phyloP scores from a whole-genome alignment of 1,139 yeast genomes.

The Torulaspora globosa region DNA sequence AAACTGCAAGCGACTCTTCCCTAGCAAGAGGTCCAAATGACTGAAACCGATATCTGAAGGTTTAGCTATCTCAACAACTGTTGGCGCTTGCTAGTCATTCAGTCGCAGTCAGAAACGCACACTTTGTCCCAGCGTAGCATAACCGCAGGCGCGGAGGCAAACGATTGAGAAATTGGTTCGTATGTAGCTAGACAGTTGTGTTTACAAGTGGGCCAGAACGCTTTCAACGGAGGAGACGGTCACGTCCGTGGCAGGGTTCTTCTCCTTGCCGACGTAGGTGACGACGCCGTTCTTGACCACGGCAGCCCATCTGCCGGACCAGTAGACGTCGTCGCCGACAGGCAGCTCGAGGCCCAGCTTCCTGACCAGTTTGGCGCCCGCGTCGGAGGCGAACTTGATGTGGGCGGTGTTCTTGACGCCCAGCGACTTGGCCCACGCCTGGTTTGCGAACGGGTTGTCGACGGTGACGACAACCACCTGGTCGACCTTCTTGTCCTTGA shows the following conservation, averaged over 20 bases:
- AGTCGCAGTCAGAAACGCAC: no score
- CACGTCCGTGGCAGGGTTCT: conserved; percentile 48
- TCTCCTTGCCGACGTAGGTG: conserved; percentile 61
- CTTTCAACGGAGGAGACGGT: conserved; percentile 62
- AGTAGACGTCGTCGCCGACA: conserved; percentile 51
- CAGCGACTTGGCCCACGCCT: conserved; percentile 78
- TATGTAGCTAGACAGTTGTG: no score
- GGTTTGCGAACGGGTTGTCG: conserved; percentile 76
- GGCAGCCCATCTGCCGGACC: conserved; percentile 71
- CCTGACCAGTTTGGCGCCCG: conserved; percentile 58
- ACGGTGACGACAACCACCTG: conserved; percentile 68
- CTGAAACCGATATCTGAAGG: no score
- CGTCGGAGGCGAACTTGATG: conserved; percentile 71
- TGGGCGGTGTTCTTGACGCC: conserved; percentile 41
- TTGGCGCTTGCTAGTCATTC: background rate
- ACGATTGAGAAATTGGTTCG: no score
- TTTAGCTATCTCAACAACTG: no score
- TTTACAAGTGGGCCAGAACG: conserved; percentile 42
- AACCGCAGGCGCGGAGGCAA: no score
- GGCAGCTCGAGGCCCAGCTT: conserved; percentile 59
- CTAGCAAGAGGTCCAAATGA: no score
- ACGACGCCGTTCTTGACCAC: conserved; percentile 64
- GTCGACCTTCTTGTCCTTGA: conserved; percentile 63
- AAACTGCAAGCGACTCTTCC: no score
- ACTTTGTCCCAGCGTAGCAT: no score